Conservation (phyloP, 2,329 filamentous ascomycete species). For the Pseudogymnoascus sp. region DNA sequence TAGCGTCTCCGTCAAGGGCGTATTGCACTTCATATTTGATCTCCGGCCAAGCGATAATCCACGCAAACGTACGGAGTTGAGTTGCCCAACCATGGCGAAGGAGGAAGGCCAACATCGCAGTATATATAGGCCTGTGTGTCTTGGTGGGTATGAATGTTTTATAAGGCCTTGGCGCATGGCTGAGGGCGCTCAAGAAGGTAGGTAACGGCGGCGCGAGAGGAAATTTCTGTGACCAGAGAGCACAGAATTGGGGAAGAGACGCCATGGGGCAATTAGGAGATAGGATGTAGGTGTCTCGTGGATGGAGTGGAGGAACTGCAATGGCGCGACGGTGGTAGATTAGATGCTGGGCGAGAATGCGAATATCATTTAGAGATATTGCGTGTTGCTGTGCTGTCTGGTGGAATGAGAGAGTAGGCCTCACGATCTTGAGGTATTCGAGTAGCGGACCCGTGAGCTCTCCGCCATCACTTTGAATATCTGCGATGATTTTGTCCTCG, state of each 20-base stretch:
- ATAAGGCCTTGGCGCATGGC: conserved; percentile 73
- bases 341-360: conserved; percentile 83
- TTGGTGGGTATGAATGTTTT: conserved; percentile 78
- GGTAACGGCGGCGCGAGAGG: conserved; percentile 75
- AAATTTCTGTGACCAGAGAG: conserved; percentile 70
- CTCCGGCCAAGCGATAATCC: conserved; percentile 75
- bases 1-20: conserved; percentile 59
- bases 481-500: conserved; percentile 63
- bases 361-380: conserved; percentile 72
- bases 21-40: conserved; percentile 75
- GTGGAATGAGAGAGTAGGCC: conserved; percentile 59
- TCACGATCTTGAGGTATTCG: conserved; percentile 72
- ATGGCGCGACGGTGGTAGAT: conserved; percentile 94
- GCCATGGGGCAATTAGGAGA: conserved; percentile 80
- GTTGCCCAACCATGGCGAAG: conserved; percentile 90
- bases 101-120: conserved; percentile 88
- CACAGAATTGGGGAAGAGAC: conserved; percentile 60
- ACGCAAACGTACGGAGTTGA: conserved; percentile 84
- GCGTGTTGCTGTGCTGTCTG: conserved; percentile 65
- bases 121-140: conserved; percentile 78
- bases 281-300: conserved; percentile 82
- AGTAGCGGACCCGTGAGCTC: conserved; percentile 70
- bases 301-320: conserved; percentile 83
- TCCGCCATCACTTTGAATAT: conserved; percentile 70
- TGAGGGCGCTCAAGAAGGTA: conserved; percentile 80